Conservation (phyloP, 2,329 filamentous ascomycete genomes). For the Aspergillus sp. region DNA sequence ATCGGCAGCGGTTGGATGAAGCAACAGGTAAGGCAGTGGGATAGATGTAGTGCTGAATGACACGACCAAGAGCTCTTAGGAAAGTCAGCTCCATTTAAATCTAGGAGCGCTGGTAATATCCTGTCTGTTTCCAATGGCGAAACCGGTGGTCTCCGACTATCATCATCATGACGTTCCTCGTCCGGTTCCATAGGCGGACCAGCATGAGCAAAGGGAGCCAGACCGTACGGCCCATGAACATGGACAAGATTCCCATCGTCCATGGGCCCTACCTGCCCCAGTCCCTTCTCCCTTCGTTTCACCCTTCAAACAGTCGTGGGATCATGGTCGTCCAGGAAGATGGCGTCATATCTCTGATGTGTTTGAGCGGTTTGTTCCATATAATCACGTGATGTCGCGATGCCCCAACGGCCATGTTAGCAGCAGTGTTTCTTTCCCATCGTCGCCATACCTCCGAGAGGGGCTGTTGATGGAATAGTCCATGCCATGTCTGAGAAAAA, state of each 20-base stretch:
- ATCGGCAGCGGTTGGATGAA: too few relatives aligned
- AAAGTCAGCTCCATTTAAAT: too few relatives aligned
- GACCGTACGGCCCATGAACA: background rate
- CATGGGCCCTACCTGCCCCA: background rate
- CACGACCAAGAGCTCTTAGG: too few relatives aligned
- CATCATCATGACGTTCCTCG: conserved; percentile 33
- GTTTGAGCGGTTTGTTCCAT: background rate
- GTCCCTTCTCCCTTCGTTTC: too few relatives aligned
- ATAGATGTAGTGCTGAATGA: background rate
- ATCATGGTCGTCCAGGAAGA: background rate
- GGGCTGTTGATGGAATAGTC: too few relatives aligned
- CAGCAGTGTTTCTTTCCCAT: too few relatives aligned
- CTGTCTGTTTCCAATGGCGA: background rate
- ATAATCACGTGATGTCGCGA: background rate
- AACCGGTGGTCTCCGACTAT: conserved; percentile 6
- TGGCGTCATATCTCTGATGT: background rate
- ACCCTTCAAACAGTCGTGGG: too few relatives aligned
- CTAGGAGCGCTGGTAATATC: too few relatives aligned
- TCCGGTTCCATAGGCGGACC: background rate
- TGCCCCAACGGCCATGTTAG: too few relatives aligned
- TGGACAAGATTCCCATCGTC: background rate
- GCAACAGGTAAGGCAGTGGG: background rate
- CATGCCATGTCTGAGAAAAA: background rate
- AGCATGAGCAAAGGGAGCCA: background rate
- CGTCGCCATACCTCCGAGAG: too few relatives aligned